A percentile compares a stretch with the other conserved stretches of the same genome.
Conservation (phyloP, 345 rosid species). For the Chamaenerion angustifolium region DNA sequence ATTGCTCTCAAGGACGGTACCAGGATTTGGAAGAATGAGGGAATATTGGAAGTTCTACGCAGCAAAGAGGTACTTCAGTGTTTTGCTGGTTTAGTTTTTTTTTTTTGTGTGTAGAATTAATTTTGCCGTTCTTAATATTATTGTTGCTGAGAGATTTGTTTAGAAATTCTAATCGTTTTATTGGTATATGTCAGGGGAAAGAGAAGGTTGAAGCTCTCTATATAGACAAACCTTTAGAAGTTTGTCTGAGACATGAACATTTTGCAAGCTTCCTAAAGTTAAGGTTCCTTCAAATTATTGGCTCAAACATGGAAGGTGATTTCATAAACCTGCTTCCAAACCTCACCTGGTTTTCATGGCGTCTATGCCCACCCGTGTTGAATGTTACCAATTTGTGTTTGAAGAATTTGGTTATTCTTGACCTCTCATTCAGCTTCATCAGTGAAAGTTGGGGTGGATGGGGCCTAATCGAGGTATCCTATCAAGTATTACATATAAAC, state of each 20-base stretch:
- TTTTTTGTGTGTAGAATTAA: too few species aligned
- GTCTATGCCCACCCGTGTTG: background rate
- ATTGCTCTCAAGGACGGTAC: background rate
- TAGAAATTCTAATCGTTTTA: background rate
- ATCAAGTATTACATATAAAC: background rate
- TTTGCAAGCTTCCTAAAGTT: background rate
- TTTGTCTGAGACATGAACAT: background rate
- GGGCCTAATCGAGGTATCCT: conserved; percentile 1
- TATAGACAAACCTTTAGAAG: too few species aligned
- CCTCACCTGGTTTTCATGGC: background rate
- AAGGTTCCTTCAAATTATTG: background rate
- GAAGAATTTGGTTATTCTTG: conserved; percentile 1
- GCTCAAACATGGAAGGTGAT: background rate
- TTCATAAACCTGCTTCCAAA: background rate
- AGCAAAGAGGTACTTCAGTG: background rate
- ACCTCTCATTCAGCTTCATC: background rate
- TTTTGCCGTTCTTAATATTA: too few species aligned
- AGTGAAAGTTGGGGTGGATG: conserved; percentile 6
- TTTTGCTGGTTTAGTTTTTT: background rate
- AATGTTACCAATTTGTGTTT: background rate
- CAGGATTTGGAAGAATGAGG: background rate
- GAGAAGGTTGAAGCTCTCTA: background rate
- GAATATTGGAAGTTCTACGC: background rate
- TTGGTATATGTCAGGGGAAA: background rate
- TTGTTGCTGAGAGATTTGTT: too few species aligned